Evolutionary conservation across 208 protist species (phyloP).

Genomic region (Wallacemonas sp.): DNA sequence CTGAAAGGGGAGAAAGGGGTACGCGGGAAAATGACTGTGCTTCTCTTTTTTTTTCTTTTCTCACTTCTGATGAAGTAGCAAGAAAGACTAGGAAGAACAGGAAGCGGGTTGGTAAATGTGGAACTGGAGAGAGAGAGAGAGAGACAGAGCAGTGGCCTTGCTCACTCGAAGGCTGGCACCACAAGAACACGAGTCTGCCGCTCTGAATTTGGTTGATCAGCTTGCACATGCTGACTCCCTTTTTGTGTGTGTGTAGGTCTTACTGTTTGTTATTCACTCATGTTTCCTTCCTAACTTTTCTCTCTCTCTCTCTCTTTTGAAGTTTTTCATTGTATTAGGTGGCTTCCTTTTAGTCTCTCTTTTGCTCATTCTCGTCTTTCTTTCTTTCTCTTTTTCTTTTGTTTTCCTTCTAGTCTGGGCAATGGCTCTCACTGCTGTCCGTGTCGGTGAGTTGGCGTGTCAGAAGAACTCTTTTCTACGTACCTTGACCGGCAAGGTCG

Average conservation of each 20-base stretch:
- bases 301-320: neutral
- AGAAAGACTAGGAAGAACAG: too few species aligned
- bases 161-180: too few species aligned
- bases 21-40: too few species aligned
- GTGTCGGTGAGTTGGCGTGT: constrained; percentile 77
- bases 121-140: too few species aligned
- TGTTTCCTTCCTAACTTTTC: neutral
- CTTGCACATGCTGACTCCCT: too few species aligned
- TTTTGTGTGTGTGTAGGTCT: neutral
- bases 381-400: constrained; percentile 16
- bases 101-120: too few species aligned
- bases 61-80: too few species aligned
- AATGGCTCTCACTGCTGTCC: constrained; percentile 22
- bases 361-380: constrained; percentile 6
- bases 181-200: too few species aligned
- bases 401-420: too few species aligned
- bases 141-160: too few species aligned
- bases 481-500: constrained; percentile 55
- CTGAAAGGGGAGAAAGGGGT: neutral
- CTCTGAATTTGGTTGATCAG: too few species aligned
- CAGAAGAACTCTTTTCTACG: constrained; percentile 69
- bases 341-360: constrained; percentile 1
- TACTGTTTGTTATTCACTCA: neutral
- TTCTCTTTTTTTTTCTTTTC: too few species aligned
- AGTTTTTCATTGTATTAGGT: neutral